Base-by-base conservation (phyloP, 805 yeast genomes). In the Danielia oregonensis region DNA sequence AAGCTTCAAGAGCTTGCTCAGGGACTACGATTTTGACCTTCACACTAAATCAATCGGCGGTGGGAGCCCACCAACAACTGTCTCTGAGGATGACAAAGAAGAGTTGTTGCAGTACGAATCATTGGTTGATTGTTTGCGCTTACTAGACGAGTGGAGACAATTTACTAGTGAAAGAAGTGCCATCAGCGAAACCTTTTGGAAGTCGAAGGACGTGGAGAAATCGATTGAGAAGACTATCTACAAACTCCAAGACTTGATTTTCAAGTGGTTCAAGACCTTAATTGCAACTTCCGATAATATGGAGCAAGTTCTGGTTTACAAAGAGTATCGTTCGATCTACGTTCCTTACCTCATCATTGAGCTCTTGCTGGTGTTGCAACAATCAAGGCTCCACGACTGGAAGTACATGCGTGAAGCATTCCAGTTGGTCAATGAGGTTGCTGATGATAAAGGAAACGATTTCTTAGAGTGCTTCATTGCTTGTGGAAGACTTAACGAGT, bases 301-400 rank as follows among this genome's bases (percentile, higher is more conserved):
- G 4, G 78, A 77, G 25, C 42, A 43, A 3, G 29, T 22, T 14
- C 65, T 58, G 3, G 49, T 76, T 3, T 68, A 73, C 33, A 58
- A 59, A 29, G 81, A 75, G 33, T 63, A 85, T 32, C 74, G 95
- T 49, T 66, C 78, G 8, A 56, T 78, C 13, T 88, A 86, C 56
- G 72, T 86, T 5, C 96, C 97, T 11, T 74, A 72, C 43, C 56
- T 87, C 36, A 69, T 86, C 23, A 75, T 82, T 36, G 85, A 82
- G 46, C 62, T 84, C 32, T 76, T 84, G 45, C 74, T 74, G 30
- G 72, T 82, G 6, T 62, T 58, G 44, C 56, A 58, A 42, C 47
- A 49, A 28, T 58, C 71, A 6, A 52, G 70, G 39, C 45, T 50
- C 16, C 65, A 64, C 28, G 62, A 58, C 45, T 55, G 65, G 63